Percentiles rank a stretch among this genome's conserved stretches.
phyloP scores from a whole-genome alignment of 225 moss, liverwort and hornwort genomes.

The Lunularia cruciata region DNA sequence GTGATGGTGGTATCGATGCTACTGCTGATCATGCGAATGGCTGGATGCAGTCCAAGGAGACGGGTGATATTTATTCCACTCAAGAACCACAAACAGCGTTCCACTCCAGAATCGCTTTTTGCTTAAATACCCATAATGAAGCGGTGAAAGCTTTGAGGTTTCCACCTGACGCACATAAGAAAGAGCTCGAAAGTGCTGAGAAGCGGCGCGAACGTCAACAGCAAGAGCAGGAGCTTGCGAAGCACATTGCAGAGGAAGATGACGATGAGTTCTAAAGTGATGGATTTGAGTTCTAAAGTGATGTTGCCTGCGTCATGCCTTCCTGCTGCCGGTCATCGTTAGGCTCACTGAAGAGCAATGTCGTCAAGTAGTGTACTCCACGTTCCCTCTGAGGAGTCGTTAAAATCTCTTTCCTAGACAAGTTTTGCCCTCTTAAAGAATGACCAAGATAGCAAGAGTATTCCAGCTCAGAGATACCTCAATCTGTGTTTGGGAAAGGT shows the following conservation, averaged over 20 bases:
- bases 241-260: constrained; percentile 89
- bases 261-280: constrained; percentile 73
- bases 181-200: constrained; percentile 85
- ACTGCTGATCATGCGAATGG: constrained; percentile 86
- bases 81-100: constrained; percentile 97
- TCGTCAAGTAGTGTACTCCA: not conserved
- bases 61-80: constrained; percentile 93
- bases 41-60: constrained; percentile 98
- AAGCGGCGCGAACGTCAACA: constrained; percentile 82
- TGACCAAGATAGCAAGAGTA: constrained; percentile 3
- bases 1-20: constrained; percentile 95
- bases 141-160: constrained; percentile 79
- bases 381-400: constrained; percentile 5
- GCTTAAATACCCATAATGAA: constrained; percentile 74
- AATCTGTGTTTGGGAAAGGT: no score
- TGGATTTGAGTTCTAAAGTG: not conserved
- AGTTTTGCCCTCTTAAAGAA: constrained; percentile 10
- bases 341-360: not conserved
- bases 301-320: constrained; percentile 7
- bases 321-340: not conserved
- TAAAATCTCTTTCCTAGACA: constrained; percentile 1
- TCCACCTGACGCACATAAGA: constrained; percentile 85
- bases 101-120: constrained; percentile 93
- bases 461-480: not conserved
- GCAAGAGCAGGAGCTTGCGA: constrained; percentile 87